Evolutionary conservation across 2,329 filamentous ascomycete genomes (phyloP).

Genomic region (Penicillium verrucosum): DNA sequence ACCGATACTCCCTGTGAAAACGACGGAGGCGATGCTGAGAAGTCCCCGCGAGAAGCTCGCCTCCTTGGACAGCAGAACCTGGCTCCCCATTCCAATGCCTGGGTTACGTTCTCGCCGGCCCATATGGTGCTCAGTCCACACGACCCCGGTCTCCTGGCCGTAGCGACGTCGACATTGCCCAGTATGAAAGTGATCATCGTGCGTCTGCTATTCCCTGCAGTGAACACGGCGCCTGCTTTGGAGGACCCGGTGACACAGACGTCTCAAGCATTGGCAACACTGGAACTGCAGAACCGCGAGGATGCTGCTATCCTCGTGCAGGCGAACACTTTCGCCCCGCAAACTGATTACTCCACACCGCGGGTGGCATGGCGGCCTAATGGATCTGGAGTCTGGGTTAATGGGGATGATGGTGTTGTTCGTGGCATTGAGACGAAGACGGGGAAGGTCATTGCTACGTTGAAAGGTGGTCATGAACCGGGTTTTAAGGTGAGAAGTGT

Average conservation of each 20-base stretch:
- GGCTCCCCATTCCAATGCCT: conserved; percentile 61
- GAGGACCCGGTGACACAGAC: conserved; percentile 45
- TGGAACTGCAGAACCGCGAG: conserved; percentile 55
- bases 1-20: background rate
- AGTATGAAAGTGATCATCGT: conserved; percentile 62
- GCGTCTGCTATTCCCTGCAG: conserved; percentile 52
- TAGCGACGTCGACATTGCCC: conserved; percentile 59
- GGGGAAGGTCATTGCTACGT: conserved; percentile 53
- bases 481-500: conserved; percentile 59
- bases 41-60: conserved; percentile 26
- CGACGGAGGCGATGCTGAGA: background rate
- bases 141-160: conserved; percentile 54
- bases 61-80: conserved; percentile 58
- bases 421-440: conserved; percentile 58
- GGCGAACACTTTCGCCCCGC: conserved; percentile 59
- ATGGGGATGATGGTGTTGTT: conserved; percentile 62
- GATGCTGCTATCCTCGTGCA: conserved; percentile 60
- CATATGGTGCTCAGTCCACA: conserved; percentile 55
- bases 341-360: conserved; percentile 62
- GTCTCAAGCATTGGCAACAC: conserved; percentile 50
- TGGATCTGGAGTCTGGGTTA: conserved; percentile 61
- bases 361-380: conserved; percentile 61
- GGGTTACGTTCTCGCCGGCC: conserved; percentile 61
- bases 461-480: conserved; percentile 53
- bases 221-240: conserved; percentile 3